phyloP scores from a whole-genome alignment of 2,329 filamentous ascomycete species.

The Colletotrichum scovillei region DNA sequence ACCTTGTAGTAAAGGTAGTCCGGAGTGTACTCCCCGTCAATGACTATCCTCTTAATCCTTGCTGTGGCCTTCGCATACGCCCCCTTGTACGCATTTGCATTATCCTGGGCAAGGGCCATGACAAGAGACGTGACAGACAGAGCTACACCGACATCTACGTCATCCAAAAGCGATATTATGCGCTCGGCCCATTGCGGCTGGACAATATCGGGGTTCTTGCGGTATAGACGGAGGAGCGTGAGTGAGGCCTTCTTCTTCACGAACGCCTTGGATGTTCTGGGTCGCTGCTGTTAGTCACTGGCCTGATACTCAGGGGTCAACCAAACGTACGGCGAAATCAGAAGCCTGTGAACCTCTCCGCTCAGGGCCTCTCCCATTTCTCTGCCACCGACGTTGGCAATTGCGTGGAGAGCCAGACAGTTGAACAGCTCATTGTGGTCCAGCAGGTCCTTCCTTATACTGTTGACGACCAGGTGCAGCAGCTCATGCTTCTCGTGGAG shows the following conservation, averaged over 20 bases:
- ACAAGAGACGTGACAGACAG: slow-evolving; percentile 95
- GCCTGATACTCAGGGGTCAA: neutral
- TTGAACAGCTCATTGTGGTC: slow-evolving; percentile 98
- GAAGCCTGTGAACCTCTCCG: slow-evolving; percentile 88
- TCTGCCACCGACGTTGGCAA: slow-evolving; percentile 94
- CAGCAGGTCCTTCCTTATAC: slow-evolving; percentile 93
- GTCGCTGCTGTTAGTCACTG: neutral
- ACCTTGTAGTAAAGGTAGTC: slow-evolving; percentile 99
- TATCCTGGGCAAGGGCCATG: slow-evolving; percentile 93
- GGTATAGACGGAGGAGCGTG: slow-evolving; percentile 91
- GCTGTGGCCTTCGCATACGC: slow-evolving; percentile 95
- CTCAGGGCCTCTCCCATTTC: slow-evolving; percentile 98
- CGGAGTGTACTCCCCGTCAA: slow-evolving; percentile 87
- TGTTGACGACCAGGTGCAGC: slow-evolving; percentile 96
- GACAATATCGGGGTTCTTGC: slow-evolving; percentile 93
- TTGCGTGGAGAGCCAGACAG: slow-evolving; percentile 94
- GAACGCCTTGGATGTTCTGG: slow-evolving; percentile 84
- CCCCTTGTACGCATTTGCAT: slow-evolving; percentile 92
- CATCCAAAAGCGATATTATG: slow-evolving; percentile 99
- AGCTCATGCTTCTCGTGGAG: slow-evolving; percentile 97
- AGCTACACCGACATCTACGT: slow-evolving; percentile 91
- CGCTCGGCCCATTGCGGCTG: slow-evolving; percentile 97
- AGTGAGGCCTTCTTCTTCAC: slow-evolving; percentile 99
- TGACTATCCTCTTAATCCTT: slow-evolving; percentile 86
- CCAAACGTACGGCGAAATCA: slow-evolving; percentile 87